Percentiles rank a stretch among this genome's conserved stretches.
Conservation (phyloP, 2,329 filamentous ascomycete genomes). For the Penicillium sp. region DNA sequence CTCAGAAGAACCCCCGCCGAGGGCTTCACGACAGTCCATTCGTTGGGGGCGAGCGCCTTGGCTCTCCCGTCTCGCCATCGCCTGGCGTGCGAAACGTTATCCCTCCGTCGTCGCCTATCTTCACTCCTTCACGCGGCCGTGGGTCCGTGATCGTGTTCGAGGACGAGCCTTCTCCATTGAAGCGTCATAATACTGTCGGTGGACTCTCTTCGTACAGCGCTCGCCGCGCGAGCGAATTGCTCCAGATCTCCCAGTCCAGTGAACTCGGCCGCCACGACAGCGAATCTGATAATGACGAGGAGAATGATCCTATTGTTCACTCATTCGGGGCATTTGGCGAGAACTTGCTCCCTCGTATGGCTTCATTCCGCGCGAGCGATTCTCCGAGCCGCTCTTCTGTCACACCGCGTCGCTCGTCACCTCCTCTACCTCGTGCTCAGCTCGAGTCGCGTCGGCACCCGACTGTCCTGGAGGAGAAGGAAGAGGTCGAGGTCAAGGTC, state of each 20-base stretch:
- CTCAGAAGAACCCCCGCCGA: slow-evolving; percentile 26
- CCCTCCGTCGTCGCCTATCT: slow-evolving; percentile 36
- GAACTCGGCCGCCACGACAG: slow-evolving; percentile 49
- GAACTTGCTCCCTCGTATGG: slow-evolving; percentile 74
- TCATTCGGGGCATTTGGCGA: slow-evolving; percentile 88
- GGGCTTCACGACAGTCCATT: slow-evolving; percentile 41
- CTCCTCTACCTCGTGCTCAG: slow-evolving; percentile 30
- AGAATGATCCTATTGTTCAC: slow-evolving; percentile 88
- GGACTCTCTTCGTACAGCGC: slow-evolving; percentile 28
- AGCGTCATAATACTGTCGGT: slow-evolving; percentile 26
- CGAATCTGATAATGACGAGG: slow-evolving; percentile 75
- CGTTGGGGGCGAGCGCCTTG: slow-evolving; percentile 57
- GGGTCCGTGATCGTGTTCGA: slow-evolving; percentile 62
- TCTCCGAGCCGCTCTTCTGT: slow-evolving; percentile 53
- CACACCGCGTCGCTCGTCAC: slow-evolving; percentile 24
- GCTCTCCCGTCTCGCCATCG: slow-evolving; percentile 71
- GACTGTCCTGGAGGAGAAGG: slow-evolving; percentile 16
- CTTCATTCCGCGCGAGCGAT: slow-evolving; percentile 62
- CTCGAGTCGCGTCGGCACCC: slow-evolving; percentile 27
- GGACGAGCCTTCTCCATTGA: slow-evolving; percentile 57
- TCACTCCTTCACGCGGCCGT: slow-evolving; percentile 41
- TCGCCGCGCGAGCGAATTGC: slow-evolving; percentile 28
- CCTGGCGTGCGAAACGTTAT: slow-evolving; percentile 47
- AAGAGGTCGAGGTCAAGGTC: slow-evolving; percentile 13
- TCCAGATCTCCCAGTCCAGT: slow-evolving; percentile 31